Base-by-base conservation (phyloP, 306 rosid species). In the Fragaria iinumae region DNA sequence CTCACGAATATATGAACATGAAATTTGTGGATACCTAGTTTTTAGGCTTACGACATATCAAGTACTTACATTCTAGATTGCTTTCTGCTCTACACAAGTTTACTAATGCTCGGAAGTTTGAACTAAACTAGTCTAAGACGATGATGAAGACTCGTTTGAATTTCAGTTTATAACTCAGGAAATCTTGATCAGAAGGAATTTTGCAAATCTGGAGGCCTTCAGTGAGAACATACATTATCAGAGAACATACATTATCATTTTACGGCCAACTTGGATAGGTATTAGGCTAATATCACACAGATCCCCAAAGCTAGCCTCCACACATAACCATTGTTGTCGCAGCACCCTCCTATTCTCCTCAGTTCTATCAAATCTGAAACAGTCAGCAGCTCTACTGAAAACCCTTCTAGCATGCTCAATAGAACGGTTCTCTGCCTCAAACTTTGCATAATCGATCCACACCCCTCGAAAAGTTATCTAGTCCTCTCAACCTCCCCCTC, bases 341-440 rank as follows among this genome's bases (percentile, higher is more conserved):
- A 94, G 84, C 91, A 90, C 86, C 34, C 94, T 97, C 53, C 95
- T 89, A 70, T 94, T 96, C 71, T 94, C 97, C 83, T 91, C 85
- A 2, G 34, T 29, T 29, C 34, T 29, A 89, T 94, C 97, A 97
- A 88, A 55, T 91, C 96, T 81, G 44, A 76, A 94, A 81, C 91
- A 89, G 68, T 83, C 88, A 16, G 88, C 67, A 27, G 97, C 97
- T 82, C 82, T 84, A 80, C 90, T 96, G 77, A 88, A 91, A 81
- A 94, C 89, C 85, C 96, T 89, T 90, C 98, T 86, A 47, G 90
- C 89, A 67, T 38, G 84, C 73, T 87, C 82, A 84, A 90, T 63
- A 69, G 93, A 87, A 74, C 83, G 88, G 74, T 83, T 81, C 86
- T 84, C 88, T 77, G 92, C 91, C 87, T 88, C 98, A 84, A 87